Conservation (phyloP, 306 rosid genomes). For the Rosa multiflora region DNA sequence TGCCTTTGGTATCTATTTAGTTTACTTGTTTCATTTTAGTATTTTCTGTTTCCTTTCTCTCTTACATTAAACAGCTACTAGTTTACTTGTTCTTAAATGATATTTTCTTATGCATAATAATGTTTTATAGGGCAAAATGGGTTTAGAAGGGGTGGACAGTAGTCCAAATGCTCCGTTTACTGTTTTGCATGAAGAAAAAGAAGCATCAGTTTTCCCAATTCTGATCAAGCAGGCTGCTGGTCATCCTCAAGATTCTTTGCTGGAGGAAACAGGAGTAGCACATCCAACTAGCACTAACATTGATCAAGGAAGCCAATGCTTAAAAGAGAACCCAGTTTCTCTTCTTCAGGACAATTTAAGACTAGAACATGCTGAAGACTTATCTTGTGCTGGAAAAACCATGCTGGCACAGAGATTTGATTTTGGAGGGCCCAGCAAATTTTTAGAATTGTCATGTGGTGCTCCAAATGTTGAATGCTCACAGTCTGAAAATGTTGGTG, state of each 20-base stretch:
- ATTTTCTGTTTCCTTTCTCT: slow-evolving; percentile 11
- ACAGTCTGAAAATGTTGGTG: slow-evolving; percentile 39
- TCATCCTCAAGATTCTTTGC: slow-evolving; percentile 14
- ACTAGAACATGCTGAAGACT: slow-evolving; percentile 33
- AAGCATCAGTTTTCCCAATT: slow-evolving; percentile 21
- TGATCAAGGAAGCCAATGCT: slow-evolving; percentile 29
- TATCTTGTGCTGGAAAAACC: slow-evolving; percentile 29
- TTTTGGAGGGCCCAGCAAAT: slow-evolving; percentile 33
- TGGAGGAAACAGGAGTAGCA: slow-evolving; percentile 30
- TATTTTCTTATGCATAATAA: slow-evolving; percentile 23
- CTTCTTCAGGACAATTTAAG: slow-evolving; percentile 29
- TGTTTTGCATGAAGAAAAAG: slow-evolving; percentile 19
- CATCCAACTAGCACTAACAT: slow-evolving; percentile 19
- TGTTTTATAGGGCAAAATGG: slow-evolving; percentile 38
- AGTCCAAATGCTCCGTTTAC: slow-evolving; percentile 23
- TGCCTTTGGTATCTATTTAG: not conserved
- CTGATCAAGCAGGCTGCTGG: slow-evolving; percentile 29
- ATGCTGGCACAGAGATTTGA: slow-evolving; percentile 31
- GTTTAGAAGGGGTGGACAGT: slow-evolving; percentile 32
- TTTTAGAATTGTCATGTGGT: slow-evolving; percentile 36
- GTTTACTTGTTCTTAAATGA: not conserved
- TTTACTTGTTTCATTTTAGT: slow-evolving; percentile 12
- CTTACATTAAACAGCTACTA: not conserved
- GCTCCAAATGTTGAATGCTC: slow-evolving; percentile 36
- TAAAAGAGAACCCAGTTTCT: slow-evolving; percentile 11